phyloP scores from a whole-genome alignment of 2,329 filamentous ascomycete genomes.

The Diatrype stigma region DNA sequence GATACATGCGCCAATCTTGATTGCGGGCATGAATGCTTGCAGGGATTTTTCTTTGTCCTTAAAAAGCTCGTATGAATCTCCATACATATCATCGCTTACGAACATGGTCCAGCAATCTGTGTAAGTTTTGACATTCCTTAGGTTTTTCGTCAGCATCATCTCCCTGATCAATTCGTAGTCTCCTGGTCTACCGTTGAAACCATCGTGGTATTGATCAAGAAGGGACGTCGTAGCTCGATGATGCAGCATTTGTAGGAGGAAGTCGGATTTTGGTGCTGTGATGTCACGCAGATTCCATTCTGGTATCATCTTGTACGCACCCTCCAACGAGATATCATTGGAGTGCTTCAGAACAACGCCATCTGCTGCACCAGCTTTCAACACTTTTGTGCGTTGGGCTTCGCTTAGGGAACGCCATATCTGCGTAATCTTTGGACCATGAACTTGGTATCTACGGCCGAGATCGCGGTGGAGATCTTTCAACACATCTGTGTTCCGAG shows the following conservation, averaged over 20 bases:
- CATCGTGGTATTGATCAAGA: conserved; percentile 29
- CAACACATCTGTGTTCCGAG: conserved; percentile 2
- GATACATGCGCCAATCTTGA: conserved; percentile 20
- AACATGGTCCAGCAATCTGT: conserved; percentile 35
- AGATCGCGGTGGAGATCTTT: conserved; percentile 35
- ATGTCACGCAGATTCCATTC: conserved; percentile 43
- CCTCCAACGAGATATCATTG: conserved; percentile 31
- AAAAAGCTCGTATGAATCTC: conserved; percentile 27
- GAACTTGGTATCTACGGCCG: conserved; percentile 31
- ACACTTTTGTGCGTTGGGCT: conserved; percentile 28
- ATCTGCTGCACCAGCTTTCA: conserved; percentile 30
- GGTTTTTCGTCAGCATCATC: conserved; percentile 29
- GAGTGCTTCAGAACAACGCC: conserved; percentile 32
- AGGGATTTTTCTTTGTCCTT: conserved; percentile 17
- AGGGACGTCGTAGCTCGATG: conserved; percentile 32
- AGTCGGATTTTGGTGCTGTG: conserved; percentile 29
- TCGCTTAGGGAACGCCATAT: conserved; percentile 37
- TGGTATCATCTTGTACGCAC: conserved; percentile 34
- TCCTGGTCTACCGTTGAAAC: conserved; percentile 27
- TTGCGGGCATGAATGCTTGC: conserved; percentile 16
- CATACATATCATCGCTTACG: conserved; percentile 30
- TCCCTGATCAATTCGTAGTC: conserved; percentile 32
- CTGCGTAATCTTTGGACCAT: conserved; percentile 30
- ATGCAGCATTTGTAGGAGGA: conserved; percentile 34
- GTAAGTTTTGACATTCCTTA: conserved; percentile 25